Conservation (phyloP, 768 basidiomycete species). For the Pleurotus cornucopiae region DNA sequence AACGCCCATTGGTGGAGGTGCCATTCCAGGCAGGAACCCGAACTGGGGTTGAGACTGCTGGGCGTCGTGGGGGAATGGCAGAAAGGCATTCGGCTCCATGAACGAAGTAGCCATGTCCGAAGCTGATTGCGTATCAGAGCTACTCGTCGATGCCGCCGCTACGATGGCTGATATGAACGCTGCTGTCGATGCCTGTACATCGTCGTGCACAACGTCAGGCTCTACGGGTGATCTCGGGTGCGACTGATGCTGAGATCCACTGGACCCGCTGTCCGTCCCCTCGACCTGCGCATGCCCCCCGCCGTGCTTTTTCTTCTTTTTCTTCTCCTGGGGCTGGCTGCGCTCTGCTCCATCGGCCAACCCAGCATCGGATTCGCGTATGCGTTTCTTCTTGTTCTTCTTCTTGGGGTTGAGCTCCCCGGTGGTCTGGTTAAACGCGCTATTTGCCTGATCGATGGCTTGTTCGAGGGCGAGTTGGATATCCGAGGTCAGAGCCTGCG, state of each 20-base stretch:
- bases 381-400: conserved; percentile 38
- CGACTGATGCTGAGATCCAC: too few relatives aligned
- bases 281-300: conserved; percentile 19
- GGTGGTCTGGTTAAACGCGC: conserved; percentile 1
- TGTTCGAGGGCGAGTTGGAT: conserved; percentile 12
- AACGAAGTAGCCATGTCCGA: conserved; percentile 14
- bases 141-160: conserved; percentile 52
- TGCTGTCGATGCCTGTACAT: conserved; percentile 44
- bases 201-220: conserved; percentile 23
- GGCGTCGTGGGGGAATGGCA: conserved; percentile 19
- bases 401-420: conserved; percentile 16
- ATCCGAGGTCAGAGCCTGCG: conserved; percentile 10
- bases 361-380: conserved; percentile 22
- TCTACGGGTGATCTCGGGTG: too few relatives aligned
- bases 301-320: conserved; percentile 31
- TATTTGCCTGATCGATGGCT: conserved; percentile 12
- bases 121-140: conserved; percentile 23
- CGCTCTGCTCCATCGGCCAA: conserved; percentile 11
- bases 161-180: conserved; percentile 64
- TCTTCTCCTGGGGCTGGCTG: conserved; percentile 12
- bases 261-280: background rate
- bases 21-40: conserved; percentile 4
- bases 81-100: conserved; percentile 16
- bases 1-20: conserved; percentile 17
- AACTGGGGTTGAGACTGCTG: conserved; percentile 11